These are phyloP conservation scores for Colletotrichum cereale DNA, from an alignment of 2,329 filamentous ascomycete genomes.

Conservation along the genomic window DNA sequence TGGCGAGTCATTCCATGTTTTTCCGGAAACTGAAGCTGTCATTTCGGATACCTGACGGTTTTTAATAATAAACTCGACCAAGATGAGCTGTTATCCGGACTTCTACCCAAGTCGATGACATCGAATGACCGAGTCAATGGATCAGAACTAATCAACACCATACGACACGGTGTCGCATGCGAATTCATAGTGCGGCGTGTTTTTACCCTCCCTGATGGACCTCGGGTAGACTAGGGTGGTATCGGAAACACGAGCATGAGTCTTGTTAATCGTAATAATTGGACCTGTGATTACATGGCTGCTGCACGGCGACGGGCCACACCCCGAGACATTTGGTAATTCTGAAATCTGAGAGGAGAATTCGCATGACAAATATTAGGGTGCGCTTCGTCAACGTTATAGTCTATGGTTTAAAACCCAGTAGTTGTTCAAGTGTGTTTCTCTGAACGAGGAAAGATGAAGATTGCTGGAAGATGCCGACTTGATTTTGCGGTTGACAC, in stretches of 20 bases:
- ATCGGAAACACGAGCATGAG: neutral
- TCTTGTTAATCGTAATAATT: no score
- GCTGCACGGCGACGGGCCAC: neutral
- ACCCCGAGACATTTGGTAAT: neutral
- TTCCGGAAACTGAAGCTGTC: no score
- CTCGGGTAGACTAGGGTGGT: neutral
- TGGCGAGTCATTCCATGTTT: no score
- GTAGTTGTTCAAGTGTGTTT: neutral
- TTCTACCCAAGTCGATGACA: neutral
- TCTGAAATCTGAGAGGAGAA: neutral
- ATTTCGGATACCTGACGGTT: no score
- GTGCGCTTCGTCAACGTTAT: neutral
- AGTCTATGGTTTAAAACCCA: neutral
- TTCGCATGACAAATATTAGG: neutral
- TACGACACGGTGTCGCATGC: neutral
- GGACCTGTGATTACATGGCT: neutral
- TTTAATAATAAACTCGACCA: no score
- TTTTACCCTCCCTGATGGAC: no score
- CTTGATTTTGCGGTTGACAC: neutral
- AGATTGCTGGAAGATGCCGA: neutral
- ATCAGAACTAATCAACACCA: no score
- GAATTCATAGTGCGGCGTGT: accelerated
- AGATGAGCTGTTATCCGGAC: neutral
- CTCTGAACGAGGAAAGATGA: neutral
- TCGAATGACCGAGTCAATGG: neutral